Evolutionary conservation across 495 filamentous ascomycete genomes (phyloP), one percentile per base, ranked within the genome.

Genomic region (Letharia lupina): DNA sequence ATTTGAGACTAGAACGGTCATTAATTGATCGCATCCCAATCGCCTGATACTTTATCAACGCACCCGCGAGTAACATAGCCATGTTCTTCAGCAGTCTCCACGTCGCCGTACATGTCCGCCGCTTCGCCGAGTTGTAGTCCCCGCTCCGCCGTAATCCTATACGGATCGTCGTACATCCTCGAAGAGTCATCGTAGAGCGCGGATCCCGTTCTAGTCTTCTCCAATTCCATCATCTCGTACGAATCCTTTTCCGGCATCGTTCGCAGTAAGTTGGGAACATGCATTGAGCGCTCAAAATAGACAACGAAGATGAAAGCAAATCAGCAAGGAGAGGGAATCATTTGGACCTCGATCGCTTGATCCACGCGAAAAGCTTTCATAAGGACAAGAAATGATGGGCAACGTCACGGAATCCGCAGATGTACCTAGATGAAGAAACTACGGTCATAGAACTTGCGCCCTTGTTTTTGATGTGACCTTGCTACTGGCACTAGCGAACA

Each of bases 41-140:
- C 35, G 11, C 42, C 7, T 23, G 40, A 40, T 28, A 10, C 42
- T 39, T 33, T 62, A 12, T 28, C 42, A n/a, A 74, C 75, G 37
- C 66, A 77, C 73, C 77, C 77, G 69, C 77, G 71, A 61, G 67
- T 65, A 35, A 79, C 77, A 63, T 79, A 78, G 44, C 76, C 75
- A 62, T 75, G 78, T 57, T 77, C 70, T 68, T 79, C 77, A 40
- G 75, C 75, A 13, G 74, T 74, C 39, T 71, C 62, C 4, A 76
- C 33, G 67, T 78, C 73, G 52, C 77, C 77, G 68, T 75, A 79
- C 45, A 76, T 65, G 64, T 75, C 77, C 12, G 76, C 72, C n/a
- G 76, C 77, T 65, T 79, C 77, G 45, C 66, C 76, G 31, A 70
- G 65, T 18, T 64, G 68, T 52, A 64, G 52, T 28, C 72, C 69